Conservation (phyloP, 306 rosid species). For the Vachellia collinsii region DNA sequence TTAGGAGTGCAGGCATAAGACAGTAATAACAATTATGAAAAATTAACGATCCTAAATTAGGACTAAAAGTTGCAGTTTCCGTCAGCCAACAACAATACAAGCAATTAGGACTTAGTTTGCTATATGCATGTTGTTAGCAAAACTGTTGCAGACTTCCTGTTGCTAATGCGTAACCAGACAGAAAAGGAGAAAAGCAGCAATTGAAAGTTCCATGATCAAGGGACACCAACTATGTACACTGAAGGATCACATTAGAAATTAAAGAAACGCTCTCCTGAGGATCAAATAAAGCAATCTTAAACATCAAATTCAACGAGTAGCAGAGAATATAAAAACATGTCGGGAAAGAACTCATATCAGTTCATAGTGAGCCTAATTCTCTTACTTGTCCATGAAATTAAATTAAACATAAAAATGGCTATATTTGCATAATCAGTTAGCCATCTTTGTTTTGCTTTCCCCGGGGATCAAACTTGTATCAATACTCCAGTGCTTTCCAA, state of each 20-base stretch:
- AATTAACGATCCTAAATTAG: too few species aligned
- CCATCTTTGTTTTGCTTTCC: background rate
- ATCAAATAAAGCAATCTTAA: background rate
- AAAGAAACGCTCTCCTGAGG: background rate
- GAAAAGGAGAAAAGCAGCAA: background rate
- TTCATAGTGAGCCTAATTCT: background rate
- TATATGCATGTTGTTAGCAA: background rate
- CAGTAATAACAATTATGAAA: too few species aligned
- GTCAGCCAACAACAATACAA: background rate
- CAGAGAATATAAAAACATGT: background rate
- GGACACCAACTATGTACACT: background rate
- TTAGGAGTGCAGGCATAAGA: too few species aligned
- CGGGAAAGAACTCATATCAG: background rate
- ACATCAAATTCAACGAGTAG: background rate
- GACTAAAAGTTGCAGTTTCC: too few species aligned
- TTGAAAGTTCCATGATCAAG: background rate
- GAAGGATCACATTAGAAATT: background rate
- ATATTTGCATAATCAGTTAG: background rate
- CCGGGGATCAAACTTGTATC: background rate
- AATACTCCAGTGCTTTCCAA: slow-evolving; percentile 5
- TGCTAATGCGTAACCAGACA: background rate
- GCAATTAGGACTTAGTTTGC: background rate
- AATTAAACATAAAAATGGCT: background rate
- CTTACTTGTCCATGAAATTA: background rate
- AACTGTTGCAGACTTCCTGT: background rate